These are phyloP conservation scores for Epichloe elymi DNA, from an alignment of 2,329 filamentous ascomycete species.

Conservation along the genomic window DNA sequence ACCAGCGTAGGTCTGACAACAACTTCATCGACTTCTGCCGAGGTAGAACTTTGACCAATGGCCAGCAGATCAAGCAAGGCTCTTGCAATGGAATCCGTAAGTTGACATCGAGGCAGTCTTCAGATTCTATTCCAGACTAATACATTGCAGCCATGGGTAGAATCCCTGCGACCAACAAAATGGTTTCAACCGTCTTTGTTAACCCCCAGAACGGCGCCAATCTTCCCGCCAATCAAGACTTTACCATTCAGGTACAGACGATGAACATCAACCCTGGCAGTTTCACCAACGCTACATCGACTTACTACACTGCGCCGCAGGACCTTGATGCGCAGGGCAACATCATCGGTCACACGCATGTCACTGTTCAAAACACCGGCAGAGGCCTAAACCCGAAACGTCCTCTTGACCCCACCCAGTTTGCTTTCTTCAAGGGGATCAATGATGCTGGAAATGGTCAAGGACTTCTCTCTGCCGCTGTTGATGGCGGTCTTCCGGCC, in stretches of 20 bases:
- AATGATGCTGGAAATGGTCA: slow-evolving; percentile 46
- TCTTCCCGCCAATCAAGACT: slow-evolving; percentile 32
- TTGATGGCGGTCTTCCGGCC: slow-evolving; percentile 43
- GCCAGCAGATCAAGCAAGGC: slow-evolving; percentile 40
- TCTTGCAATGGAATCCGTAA: slow-evolving; percentile 52
- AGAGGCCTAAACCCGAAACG: slow-evolving; percentile 32
- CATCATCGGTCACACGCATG: slow-evolving; percentile 46
- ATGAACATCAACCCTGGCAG: slow-evolving; percentile 41
- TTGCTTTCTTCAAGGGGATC: slow-evolving; percentile 55
- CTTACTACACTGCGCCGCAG: slow-evolving; percentile 50
- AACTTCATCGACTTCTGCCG: slow-evolving; percentile 54
- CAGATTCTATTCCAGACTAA: background rate
- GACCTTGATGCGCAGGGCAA: slow-evolving; percentile 32
- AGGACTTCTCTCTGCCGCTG: slow-evolving; percentile 38
- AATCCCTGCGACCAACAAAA: slow-evolving; percentile 39
- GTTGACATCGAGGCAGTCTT: background rate
- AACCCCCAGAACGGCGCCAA: slow-evolving; percentile 39
- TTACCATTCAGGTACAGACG: slow-evolving; percentile 39
- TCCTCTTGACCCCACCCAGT: slow-evolving; percentile 40
- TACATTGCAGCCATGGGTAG: slow-evolving; percentile 39
- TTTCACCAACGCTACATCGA: slow-evolving; percentile 46
- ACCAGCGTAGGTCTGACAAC: slow-evolving; percentile 31
- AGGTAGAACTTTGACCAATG: slow-evolving; percentile 44
- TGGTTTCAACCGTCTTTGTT: slow-evolving; percentile 43
- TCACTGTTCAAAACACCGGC: slow-evolving; percentile 45